Evolutionary conservation across 495 filamentous ascomycete species (phyloP).

Genomic region (Penicillium paradoxum): DNA sequence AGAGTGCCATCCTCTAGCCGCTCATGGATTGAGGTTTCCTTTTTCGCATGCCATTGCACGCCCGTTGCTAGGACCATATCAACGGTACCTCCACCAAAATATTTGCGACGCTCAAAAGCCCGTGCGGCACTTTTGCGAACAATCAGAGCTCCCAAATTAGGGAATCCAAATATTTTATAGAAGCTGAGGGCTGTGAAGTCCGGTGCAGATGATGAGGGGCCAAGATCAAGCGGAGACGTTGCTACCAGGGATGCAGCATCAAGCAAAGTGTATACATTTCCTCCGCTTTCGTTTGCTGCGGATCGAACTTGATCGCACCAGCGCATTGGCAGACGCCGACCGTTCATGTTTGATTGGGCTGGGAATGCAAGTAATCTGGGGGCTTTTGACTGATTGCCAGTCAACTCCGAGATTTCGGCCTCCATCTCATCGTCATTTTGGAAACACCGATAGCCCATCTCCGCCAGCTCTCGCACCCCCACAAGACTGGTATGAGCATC

Average conservation of each 20-base stretch:
- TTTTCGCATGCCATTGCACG: conserved; percentile 63
- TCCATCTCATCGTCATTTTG: conserved; percentile 59
- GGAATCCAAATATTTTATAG: conserved; percentile 97
- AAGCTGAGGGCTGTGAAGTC: conserved; percentile 90
- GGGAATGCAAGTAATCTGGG: conserved; percentile 72
- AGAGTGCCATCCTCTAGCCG: conserved; percentile 85
- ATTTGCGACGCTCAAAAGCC: conserved; percentile 60
- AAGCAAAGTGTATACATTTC: conserved; percentile 62
- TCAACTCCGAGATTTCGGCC: conserved; percentile 52
- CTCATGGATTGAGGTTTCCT: conserved; percentile 68
- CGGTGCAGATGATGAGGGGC: conserved; percentile 55
- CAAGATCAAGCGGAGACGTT: conserved; percentile 70
- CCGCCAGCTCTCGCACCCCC: conserved; percentile 71
- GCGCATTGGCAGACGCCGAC: conserved; percentile 63
- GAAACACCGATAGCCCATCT: conserved; percentile 59
- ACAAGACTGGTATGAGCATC: conserved; percentile 87
- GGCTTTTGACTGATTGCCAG: conserved; percentile 17
- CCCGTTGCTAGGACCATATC: conserved; percentile 58
- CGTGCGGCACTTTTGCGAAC: conserved; percentile 65
- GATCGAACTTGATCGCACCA: conserved; percentile 60
- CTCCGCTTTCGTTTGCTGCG: conserved; percentile 4
- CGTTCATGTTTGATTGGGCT: conserved; percentile 91
- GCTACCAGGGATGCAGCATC: conserved; percentile 84
- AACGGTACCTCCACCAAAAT: conserved; percentile 95
- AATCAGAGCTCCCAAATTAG: conserved; percentile 83